Percentiles rank a stretch among this genome's conserved stretches.
Evolutionary conservation across 2,329 filamentous ascomycete genomes (phyloP).

Genomic region (Ophiostoma sp.): DNA sequence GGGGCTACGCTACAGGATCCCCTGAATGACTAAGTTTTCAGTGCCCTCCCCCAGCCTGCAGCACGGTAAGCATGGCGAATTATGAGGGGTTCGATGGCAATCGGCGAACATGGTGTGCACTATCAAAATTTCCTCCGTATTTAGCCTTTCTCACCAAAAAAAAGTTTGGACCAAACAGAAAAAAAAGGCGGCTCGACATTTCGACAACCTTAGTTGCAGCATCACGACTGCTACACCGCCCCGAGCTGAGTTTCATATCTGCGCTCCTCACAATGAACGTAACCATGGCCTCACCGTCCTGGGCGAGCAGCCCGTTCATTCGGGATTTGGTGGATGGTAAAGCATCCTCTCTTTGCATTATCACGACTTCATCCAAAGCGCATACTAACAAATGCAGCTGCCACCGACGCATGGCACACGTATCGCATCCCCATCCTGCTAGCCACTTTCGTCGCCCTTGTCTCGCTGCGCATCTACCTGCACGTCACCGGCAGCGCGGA

Average conservation of each 20-base stretch:
- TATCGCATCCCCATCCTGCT: constrained; percentile 49
- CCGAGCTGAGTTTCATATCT: background rate
- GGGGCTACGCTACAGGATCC: background rate
- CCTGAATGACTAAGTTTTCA: constrained; percentile 14
- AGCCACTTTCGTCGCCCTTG: constrained; percentile 41
- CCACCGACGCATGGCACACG: constrained; percentile 48
- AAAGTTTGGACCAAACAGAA: background rate
- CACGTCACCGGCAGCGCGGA: constrained; percentile 37
- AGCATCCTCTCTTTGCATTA: background rate
- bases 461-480: constrained; percentile 46
- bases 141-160: constrained; percentile 4
- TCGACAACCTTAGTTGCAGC: background rate
- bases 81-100: constrained; percentile 18
- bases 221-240: background rate
- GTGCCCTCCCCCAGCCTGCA: background rate
- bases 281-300: constrained; percentile 25
- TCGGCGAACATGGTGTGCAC: background rate
- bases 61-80: constrained; percentile 15
- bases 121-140: constrained; percentile 17
- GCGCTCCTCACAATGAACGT: background rate
- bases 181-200: constrained; percentile 1
- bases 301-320: constrained; percentile 20
- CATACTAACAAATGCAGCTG: constrained; percentile 27
- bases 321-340: constrained; percentile 16
- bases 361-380: background rate